Evolutionary conservation across 2,329 filamentous ascomycete genomes (phyloP), one percentile per base, ranked within the genome.

Genomic region (Phyllosticta citrichinensis): DNA sequence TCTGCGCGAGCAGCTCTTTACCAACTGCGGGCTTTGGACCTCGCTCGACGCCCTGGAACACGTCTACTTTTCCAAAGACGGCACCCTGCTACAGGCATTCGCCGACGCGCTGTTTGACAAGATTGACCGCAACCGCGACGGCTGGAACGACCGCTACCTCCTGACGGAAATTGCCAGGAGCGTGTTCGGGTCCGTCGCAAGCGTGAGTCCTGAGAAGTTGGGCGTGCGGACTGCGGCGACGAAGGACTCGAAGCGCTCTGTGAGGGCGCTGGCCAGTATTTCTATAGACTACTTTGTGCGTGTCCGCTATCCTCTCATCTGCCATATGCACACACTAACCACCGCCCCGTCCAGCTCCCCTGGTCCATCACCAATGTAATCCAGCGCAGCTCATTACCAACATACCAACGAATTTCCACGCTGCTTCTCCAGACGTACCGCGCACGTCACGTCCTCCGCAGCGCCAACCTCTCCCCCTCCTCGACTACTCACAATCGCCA

Each of bases 141-240:
- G 73, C 40, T 97, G 91, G 92, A 86, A 87, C 63, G 91, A 97
- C 70, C 83, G 86, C 20, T 96, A 93, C 68, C 80, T 88, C 0
- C 77, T 97, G 27, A 94, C 88, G 0, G 89, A 92, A 65, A 75
- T 91, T 1, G 86, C 87, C 0, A 88, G 91, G 62, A 86, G 86
- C 61, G 85, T 88, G 0, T 91, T 91, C 69, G 79, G 77, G 5
- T 69, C 69, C 0, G 67, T 83, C 1, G 56, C 74, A 0, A 75
- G 76, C 1, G 73, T 89, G 1, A 83, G 91, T 60, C 66, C 79
- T 2, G 82, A 86, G 56, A 82, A 83, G 20, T 74, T 96, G 9
- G 80, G 83, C 2, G 81, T 89, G 22, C 80, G 77, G 19, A 80
- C 78, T 67, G 55, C 70, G 64, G 64, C 77, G 70, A 71, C 79